phyloP scores from a whole-genome alignment of 2,329 filamentous ascomycete species.

The Xylogone sp. region DNA sequence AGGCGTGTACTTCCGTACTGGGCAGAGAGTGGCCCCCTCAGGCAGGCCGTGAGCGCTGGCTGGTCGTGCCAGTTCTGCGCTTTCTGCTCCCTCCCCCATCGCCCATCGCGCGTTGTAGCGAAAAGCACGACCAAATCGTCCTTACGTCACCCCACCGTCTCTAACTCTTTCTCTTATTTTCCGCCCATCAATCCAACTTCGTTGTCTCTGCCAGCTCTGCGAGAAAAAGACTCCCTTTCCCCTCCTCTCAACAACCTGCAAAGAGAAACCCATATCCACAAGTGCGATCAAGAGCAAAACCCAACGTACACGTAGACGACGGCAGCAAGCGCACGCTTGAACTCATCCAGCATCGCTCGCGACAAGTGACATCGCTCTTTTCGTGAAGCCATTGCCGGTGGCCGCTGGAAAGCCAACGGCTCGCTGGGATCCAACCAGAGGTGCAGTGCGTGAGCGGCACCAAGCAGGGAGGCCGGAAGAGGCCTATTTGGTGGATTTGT shows the following conservation, averaged over 20 bases:
- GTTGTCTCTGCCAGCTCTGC: too few relatives aligned
- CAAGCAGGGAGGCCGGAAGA: too few relatives aligned
- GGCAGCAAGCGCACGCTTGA: neutral
- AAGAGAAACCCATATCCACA: too few relatives aligned
- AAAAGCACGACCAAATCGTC: neutral
- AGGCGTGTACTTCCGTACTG: neutral
- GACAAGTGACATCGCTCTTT: neutral
- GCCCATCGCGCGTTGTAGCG: neutral
- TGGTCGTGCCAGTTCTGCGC: too few relatives aligned
- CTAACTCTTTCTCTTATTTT: neutral
- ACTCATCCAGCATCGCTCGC: neutral
- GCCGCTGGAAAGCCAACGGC: neutral
- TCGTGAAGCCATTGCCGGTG: neutral
- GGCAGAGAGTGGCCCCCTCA: neutral
- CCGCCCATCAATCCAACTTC: neutral
- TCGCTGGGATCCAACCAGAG: too few relatives aligned
- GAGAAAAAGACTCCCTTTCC: too few relatives aligned
- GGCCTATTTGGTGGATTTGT: neutral
- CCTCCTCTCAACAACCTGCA: conserved; percentile 1
- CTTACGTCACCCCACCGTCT: neutral
- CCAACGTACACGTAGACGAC: neutral
- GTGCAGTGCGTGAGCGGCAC: too few relatives aligned
- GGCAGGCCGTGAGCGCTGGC: neutral
- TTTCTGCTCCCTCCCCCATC: neutral
- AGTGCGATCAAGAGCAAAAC: neutral